Base-by-base conservation (phyloP, 225 moss, liverwort and hornwort species). In the Pseudoscleropodium purum region DNA sequence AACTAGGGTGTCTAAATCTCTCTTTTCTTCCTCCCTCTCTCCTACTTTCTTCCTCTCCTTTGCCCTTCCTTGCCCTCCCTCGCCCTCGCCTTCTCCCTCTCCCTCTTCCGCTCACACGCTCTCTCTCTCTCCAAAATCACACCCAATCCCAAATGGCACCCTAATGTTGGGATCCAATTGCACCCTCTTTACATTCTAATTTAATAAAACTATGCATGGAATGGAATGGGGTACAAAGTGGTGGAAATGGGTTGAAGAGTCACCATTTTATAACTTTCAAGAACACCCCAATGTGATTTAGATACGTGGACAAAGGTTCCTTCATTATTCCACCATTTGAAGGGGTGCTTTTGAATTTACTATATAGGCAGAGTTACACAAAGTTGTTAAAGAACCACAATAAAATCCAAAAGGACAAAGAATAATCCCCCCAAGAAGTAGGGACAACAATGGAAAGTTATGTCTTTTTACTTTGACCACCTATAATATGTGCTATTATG, bases 81-180 rank as follows among this genome's bases (percentile, higher is more conserved):
- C n/a, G n/a, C n/a, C n/a, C n/a, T n/a, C n/a, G n/a, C n/a, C n/a
- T n/a, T n/a, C n/a, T n/a, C n/a, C n/a, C n/a, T n/a, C n/a, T n/a
- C n/a, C n/a, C n/a, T n/a, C n/a, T n/a, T n/a, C n/a, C n/a, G n/a
- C n/a, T n/a, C n/a, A n/a, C n/a, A n/a, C n/a, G n/a, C n/a, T n/a
- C n/a, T n/a, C n/a, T n/a, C n/a, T n/a, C n/a, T n/a, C n/a, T n/a
- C n/a, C n/a, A n/a, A n/a, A n/a, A n/a, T n/a, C n/a, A n/a, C n/a
- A n/a, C n/a, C 17, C 17, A 29, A 16, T 0, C 0, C 45, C 3
- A 45, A 29, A 6, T 29, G 30, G 3, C 17, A 45, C 1, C 1
- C 4, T 47, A 45, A 10, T 47, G 1, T 30, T 45, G 29, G 9
- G 6, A 45, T 8, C 26, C 25, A 70, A 70, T 39, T 39, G 20